phyloP scores from a whole-genome alignment of 306 rosid genomes.

The Inga leiocalycina region DNA sequence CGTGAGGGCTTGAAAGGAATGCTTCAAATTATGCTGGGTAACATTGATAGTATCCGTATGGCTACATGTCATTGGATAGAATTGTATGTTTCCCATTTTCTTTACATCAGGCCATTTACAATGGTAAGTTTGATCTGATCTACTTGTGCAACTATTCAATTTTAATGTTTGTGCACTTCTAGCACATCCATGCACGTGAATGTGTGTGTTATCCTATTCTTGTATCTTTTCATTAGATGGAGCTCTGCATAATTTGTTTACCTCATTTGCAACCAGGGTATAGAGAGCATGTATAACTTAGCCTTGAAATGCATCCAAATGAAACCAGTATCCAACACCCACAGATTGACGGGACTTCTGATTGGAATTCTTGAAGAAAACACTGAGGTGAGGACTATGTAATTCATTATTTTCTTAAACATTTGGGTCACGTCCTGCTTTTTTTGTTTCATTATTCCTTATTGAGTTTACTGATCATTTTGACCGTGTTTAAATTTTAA shows the following conservation, averaged over 20 bases:
- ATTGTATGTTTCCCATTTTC: slow-evolving; percentile 78
- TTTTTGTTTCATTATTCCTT: background rate
- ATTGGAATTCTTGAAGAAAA: slow-evolving; percentile 86
- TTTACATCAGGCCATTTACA: slow-evolving; percentile 80
- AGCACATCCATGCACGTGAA: background rate
- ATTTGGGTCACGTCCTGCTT: slow-evolving; percentile 9
- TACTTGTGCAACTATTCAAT: slow-evolving; percentile 23
- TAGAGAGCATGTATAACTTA: slow-evolving; percentile 82
- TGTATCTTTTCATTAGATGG: slow-evolving; percentile 27
- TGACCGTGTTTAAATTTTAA: slow-evolving; percentile 24
- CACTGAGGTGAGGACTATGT: slow-evolving; percentile 66
- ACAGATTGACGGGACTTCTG: slow-evolving; percentile 69
- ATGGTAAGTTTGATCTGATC: slow-evolving; percentile 51
- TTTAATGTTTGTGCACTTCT: background rate
- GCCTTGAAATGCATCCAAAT: slow-evolving; percentile 81
- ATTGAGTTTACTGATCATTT: slow-evolving; percentile 15
- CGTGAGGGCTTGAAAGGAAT: slow-evolving; percentile 79
- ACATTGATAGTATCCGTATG: slow-evolving; percentile 58
- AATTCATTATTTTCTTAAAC: slow-evolving; percentile 6
- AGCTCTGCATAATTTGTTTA: slow-evolving; percentile 27
- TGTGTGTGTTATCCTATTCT: slow-evolving; percentile 1
- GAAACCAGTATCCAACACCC: slow-evolving; percentile 60
- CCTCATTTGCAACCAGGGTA: slow-evolving; percentile 57
- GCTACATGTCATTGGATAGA: slow-evolving; percentile 84
- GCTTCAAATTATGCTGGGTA: slow-evolving; percentile 89